Conservation (phyloP, 1,284 basidiomycete species). For the Cutaneotrichosporon daszewskae region DNA sequence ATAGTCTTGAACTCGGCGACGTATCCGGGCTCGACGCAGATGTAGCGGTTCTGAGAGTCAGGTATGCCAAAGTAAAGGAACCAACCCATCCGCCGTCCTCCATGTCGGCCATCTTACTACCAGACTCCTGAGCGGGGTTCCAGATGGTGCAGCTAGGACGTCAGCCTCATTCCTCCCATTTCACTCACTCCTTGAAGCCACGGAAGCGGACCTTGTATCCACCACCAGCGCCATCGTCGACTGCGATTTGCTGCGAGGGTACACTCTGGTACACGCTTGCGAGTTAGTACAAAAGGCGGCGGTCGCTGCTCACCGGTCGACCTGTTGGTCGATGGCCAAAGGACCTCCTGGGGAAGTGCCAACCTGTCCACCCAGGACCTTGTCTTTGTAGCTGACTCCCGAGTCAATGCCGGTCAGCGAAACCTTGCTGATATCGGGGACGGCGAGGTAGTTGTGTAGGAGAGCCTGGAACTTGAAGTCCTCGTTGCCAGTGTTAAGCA, state of each 20-base stretch:
- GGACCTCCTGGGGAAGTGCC: conserved; percentile 30
- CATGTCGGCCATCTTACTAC: conserved; percentile 74
- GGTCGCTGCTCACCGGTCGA: conserved; percentile 31
- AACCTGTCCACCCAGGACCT: conserved; percentile 47
- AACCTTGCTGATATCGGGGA: conserved; percentile 52
- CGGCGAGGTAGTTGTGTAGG: conserved; percentile 78
- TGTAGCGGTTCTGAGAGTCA: conserved; percentile 59
- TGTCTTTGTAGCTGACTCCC: conserved; percentile 66
- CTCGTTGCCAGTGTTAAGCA: conserved; percentile 55
- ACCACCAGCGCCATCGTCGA: conserved; percentile 33
- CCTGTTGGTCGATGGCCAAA: conserved; percentile 29
- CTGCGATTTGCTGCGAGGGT: conserved; percentile 31
- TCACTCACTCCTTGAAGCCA: conserved; percentile 57
- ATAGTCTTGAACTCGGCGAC: conserved; percentile 54
- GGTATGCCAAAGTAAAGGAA: not conserved
- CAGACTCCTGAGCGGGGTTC: conserved; percentile 70
- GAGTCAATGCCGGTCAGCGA: conserved; percentile 45
- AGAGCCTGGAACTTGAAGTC: conserved; percentile 75
- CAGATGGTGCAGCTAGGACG: conserved; percentile 53
- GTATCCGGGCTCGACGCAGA: conserved; percentile 81
- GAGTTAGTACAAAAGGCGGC: not conserved
- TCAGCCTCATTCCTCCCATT: not conserved
- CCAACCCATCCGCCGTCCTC: conserved; percentile 75
- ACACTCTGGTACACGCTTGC: conserved; percentile 40
- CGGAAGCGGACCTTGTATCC: conserved; percentile 55